Evolutionary conservation across 2,329 filamentous ascomycete genomes (phyloP), one percentile per base, ranked within the genome.

Genomic region (Cyanodermella asteris): DNA sequence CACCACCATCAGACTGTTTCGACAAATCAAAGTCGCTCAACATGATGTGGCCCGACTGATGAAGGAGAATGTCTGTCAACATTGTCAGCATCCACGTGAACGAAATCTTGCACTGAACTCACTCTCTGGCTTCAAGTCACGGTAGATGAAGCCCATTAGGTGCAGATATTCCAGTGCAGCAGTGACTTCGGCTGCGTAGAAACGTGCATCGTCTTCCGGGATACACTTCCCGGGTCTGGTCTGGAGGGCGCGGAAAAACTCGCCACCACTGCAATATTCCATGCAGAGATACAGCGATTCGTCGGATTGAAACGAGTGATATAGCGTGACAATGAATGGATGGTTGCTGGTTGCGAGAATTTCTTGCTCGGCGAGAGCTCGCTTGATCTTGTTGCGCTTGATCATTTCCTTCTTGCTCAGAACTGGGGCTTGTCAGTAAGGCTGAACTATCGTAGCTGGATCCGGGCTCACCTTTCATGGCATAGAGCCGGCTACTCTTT

Each of bases 331-430:
- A 44, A 97, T 97, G 49, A 97, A 97, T 0, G 87, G 87, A 42
- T 97, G 87, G 40, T 97, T 97, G 59, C 84, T 94, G 20, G 87
- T 97, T 6, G 87, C 87, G 27, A 97, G 59, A 36, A 97, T 97
- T 50, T 97, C 87, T 47, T 94, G 87, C 53, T 97, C 87, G 18
- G 87, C 87, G 38, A 97, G 61, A 9, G 87, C 87, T 44, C 87
- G 71, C 64, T 97, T 97, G 56, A 97, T 97, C 64, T 97, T 97
- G 61, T 97, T 97, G 30, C 87, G 75, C 59, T 97, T 97, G 52
- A 97, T 97, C 87, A 97, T 97, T 51, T 97, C 87, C 59, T 94
- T 93, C 55, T 97, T 97, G 62, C 82, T 94, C 50, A 97, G 48
- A 5, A 97, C 87, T 94, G 44, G 23, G 26, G 25, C 25, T 21